These are phyloP conservation scores for Raphanus hybrid DNA, from an alignment of 441 rosid genomes.

Conservation along the genomic window DNA sequence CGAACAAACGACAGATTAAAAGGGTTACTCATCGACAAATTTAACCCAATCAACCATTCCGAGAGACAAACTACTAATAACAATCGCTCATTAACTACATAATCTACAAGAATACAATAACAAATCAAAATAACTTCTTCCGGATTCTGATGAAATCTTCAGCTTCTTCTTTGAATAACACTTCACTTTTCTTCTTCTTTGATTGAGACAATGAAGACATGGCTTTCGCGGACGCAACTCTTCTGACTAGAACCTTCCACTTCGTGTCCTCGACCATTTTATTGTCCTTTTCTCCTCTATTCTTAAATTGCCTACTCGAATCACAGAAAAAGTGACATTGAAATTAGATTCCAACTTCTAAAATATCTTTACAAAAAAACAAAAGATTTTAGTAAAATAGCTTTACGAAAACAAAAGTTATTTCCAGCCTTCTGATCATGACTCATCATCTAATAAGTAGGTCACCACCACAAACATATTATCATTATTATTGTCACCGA, in stretches of 20 bases:
- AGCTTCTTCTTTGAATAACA: constrained; percentile 32
- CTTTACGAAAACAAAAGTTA: background rate
- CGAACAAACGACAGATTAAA: constrained; percentile 15
- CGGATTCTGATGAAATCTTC: constrained; percentile 42
- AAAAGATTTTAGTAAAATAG: background rate
- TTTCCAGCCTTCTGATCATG: constrained; percentile 35
- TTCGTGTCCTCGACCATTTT: constrained; percentile 54
- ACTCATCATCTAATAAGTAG: constrained; percentile 33
- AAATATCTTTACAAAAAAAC: background rate
- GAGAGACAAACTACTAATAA: constrained; percentile 13
- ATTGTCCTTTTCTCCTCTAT: constrained; percentile 50
- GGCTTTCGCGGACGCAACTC: constrained; percentile 74
- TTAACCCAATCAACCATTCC: constrained; percentile 31
- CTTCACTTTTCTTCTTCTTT: constrained; percentile 46
- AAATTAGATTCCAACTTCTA: constrained; percentile 14
- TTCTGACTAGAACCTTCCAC: constrained; percentile 77
- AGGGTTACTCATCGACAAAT: constrained; percentile 35
- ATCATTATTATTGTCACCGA: constrained; percentile 20
- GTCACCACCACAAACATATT: constrained; percentile 26
- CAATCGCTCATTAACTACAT: background rate
- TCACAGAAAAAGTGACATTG: constrained; percentile 12
- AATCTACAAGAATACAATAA: constrained; percentile 8
- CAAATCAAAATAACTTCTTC: constrained; percentile 23
- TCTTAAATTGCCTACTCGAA: constrained; percentile 69
- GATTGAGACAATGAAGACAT: constrained; percentile 58